These are phyloP conservation scores for Podila horticola DNA, from an alignment of 192 early-diverging fungal species.

Conservation along the genomic window DNA sequence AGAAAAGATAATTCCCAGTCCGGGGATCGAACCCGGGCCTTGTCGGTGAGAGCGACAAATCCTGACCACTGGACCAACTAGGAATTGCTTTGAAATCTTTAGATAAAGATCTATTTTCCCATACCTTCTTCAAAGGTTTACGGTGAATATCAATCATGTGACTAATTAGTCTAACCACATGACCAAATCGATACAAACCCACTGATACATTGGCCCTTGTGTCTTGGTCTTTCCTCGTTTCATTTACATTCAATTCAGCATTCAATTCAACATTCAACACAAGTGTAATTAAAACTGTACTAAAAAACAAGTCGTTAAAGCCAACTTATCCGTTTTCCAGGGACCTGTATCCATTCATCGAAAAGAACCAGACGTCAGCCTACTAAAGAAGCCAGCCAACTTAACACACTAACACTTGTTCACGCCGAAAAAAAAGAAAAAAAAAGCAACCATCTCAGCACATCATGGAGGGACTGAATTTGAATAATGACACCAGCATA, in stretches of 20 bases:
- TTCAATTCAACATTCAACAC: too few species aligned
- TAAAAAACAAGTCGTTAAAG: too few species aligned
- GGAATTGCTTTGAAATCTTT: conserved; percentile 5
- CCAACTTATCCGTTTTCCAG: too few species aligned
- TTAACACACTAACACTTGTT: background rate
- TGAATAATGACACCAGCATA: conserved; percentile 30
- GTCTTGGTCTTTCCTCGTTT: too few species aligned
- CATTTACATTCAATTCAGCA: too few species aligned
- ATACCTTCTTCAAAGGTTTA: too few species aligned
- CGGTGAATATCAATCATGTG: background rate
- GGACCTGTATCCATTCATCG: too few species aligned
- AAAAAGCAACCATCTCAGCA: background rate
- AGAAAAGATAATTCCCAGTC: conserved; percentile 43
- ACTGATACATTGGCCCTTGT: too few species aligned
- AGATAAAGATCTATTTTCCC: background rate
- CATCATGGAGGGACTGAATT: conserved; percentile 50
- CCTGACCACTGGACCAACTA: conserved; percentile 56
- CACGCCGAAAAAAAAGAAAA: too few species aligned
- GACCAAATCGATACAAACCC: too few species aligned
- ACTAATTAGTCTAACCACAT: background rate
- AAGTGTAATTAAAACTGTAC: too few species aligned
- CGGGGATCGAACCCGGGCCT: conserved; percentile 57
- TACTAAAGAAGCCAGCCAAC: background rate
- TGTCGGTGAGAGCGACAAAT: conserved; percentile 58
- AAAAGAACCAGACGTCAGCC: too few species aligned